Percentiles rank a stretch among this genome's conserved stretches.
These are phyloP conservation scores for Eleusine indica DNA, from an alignment of 176 grass and related monocot species.

Conservation along the genomic window DNA sequence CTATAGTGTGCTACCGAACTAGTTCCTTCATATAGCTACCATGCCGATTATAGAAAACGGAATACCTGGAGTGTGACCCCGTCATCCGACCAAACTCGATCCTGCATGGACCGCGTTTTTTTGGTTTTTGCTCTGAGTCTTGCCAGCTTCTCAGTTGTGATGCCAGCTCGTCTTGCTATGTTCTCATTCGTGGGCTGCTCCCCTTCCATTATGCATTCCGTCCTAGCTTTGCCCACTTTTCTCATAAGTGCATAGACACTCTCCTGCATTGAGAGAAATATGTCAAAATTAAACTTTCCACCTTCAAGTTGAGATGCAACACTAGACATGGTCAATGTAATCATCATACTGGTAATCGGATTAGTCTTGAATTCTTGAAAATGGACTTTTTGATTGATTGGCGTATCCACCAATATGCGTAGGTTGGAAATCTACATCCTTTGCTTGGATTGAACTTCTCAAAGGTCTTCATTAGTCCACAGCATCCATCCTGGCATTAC, in stretches of 20 bases:
- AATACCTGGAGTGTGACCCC: conserved; percentile 71
- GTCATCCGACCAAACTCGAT: conserved; percentile 62
- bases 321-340: neutral
- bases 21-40: neutral
- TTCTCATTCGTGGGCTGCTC: conserved; percentile 62
- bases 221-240: conserved; percentile 67
- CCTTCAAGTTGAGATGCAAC: neutral
- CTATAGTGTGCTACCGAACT: too few relatives aligned
- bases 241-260: conserved; percentile 66
- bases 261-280: conserved; percentile 49
- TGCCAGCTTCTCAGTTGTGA: conserved; percentile 69
- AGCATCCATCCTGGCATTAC: conserved; percentile 74
- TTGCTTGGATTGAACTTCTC: conserved; percentile 86
- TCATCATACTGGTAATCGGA: conserved; percentile 63
- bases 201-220: conserved; percentile 71
- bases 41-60: neutral
- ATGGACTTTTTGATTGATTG: conserved; percentile 86
- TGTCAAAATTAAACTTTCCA: neutral
- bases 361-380: conserved; percentile 74
- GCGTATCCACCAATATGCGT: conserved; percentile 92
- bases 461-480: conserved; percentile 84
- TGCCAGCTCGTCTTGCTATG: conserved; percentile 63
- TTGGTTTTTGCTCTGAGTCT: conserved; percentile 60
- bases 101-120: conserved; percentile 66
- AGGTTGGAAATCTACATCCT: conserved; percentile 80